These are phyloP conservation scores for Backusella macrospora DNA, from an alignment of 192 early-diverging fungal species.

Conservation along the genomic window DNA sequence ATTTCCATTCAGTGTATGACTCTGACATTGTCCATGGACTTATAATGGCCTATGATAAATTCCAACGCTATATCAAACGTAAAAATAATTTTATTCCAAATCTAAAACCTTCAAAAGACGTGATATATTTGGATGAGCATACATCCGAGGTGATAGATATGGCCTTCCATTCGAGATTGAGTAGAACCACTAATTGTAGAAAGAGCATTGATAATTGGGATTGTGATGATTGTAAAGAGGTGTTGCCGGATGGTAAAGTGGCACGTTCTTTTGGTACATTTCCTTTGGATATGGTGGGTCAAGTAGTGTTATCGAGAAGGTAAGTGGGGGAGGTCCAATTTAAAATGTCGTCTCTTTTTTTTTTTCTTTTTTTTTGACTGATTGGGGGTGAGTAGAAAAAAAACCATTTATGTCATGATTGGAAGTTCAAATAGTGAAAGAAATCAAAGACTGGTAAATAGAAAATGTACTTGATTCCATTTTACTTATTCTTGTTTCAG, in stretches of 20 bases:
- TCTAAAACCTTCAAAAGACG: neutral
- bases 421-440: constrained; percentile 2
- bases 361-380: neutral
- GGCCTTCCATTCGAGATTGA: neutral
- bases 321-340: neutral
- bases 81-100: neutral
- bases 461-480: neutral
- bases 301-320: neutral
- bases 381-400: neutral
- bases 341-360: neutral
- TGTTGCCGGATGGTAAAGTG: constrained; percentile 7
- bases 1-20: neutral
- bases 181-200: constrained; percentile 14
- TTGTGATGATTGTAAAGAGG: neutral
- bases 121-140: neutral
- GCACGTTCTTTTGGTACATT: neutral
- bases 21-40: neutral
- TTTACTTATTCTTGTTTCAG: neutral
- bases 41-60: neutral
- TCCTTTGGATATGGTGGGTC: constrained; percentile 6
- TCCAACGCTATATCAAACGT: neutral
- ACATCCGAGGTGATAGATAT: neutral
- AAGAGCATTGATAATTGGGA: constrained; percentile 4
- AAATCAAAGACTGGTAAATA: neutral
- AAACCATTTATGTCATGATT: constrained; percentile 1